Evolutionary conservation across 345 rosid species (phyloP), one percentile per base, ranked within the genome.

Genomic region (Salix udensis): DNA sequence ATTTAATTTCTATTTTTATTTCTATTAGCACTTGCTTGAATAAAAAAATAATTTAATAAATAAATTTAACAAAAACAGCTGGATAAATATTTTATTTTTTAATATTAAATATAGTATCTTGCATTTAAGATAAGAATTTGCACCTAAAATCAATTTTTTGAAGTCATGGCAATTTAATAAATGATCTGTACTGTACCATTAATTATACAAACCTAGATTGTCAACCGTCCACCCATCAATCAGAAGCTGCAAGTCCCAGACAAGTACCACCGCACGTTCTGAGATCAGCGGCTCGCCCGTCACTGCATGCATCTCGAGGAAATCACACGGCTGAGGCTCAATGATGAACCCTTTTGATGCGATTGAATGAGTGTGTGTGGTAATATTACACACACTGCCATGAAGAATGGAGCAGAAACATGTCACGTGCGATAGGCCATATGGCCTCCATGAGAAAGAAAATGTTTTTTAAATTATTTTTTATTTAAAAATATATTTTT

Each of bases 231-330:
- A 58, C 23, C 62, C 62, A 58, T 58, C 62, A n/a, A 24, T 58
- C 62, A 24, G 26, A n/a, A 2, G 23, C 9, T 9, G 28, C 14
- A n/a, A n/a, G 28, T 55, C 12, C 28, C 62, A 0, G 4, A 3
- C 1, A 24, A 58, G 62, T 10, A 4, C 12, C 37, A 34, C 62
- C 60, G 11, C 21, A 10, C 18, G 1, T 40, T 8, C 24, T n/a
- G 48, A 40, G 50, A 40, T 21, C 10, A 12, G 46, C 4, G 31
- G 13, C 28, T 5, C 50, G n/a, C 24, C 44, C 44, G 12, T 40
- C 13, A 40, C 30, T 71, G 44, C 4, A 5, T 12, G 77, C 3
- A 75, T 75, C 66, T 52, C 72, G 72, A 75, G 78, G 65, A 23
- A 15, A 50, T 67, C 72, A 1, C 0, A 66, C n/a, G 77, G 77